Conservation (phyloP, 2,329 filamentous ascomycete species). For the Torrubiellomyces zombiae region DNA sequence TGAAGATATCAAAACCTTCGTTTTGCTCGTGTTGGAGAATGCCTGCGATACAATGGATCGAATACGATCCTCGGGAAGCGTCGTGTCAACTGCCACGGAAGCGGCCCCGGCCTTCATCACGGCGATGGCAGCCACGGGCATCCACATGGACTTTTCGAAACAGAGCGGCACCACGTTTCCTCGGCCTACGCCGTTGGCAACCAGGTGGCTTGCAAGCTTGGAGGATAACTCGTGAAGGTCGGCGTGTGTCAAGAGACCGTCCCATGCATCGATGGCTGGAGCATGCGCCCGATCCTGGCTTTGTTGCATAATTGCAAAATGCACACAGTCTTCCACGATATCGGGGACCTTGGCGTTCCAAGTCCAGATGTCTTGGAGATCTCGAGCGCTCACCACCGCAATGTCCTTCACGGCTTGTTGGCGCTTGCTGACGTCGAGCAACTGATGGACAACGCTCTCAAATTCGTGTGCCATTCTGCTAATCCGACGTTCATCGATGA, state of each 20-base stretch:
- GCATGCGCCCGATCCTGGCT: too few species aligned
- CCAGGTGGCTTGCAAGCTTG: slow-evolving; percentile 6
- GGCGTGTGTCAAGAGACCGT: slow-evolving; percentile 9
- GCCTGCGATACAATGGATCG: slow-evolving; percentile 5
- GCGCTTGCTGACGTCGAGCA: slow-evolving; percentile 1
- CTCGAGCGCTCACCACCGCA: slow-evolving; percentile 2
- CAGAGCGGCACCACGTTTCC: slow-evolving; percentile 9
- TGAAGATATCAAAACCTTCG: slow-evolving; percentile 3
- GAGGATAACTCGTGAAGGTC: slow-evolving; percentile 9
- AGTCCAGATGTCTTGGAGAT: slow-evolving; percentile 2
- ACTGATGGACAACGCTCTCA: slow-evolving; percentile 1
- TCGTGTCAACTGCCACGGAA: slow-evolving; percentile 11
- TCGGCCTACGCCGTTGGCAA: not conserved
- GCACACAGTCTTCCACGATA: slow-evolving; percentile 1
- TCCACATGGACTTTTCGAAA: slow-evolving; percentile 12
- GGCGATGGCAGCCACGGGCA: slow-evolving; percentile 10
- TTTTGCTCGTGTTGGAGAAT: too few species aligned
- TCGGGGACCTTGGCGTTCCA: slow-evolving; percentile 2
- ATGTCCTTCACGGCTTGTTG: not conserved
- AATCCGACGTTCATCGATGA: slow-evolving; percentile 1
- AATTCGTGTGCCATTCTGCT: slow-evolving; percentile 1
- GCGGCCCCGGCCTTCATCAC: slow-evolving; percentile 13
- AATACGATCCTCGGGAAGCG: slow-evolving; percentile 7
- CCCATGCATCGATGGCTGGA: slow-evolving; percentile 9
- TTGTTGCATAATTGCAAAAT: slow-evolving; percentile 1